Conservation (phyloP, 2,329 filamentous ascomycete genomes). For the Dendryphion nanum region DNA sequence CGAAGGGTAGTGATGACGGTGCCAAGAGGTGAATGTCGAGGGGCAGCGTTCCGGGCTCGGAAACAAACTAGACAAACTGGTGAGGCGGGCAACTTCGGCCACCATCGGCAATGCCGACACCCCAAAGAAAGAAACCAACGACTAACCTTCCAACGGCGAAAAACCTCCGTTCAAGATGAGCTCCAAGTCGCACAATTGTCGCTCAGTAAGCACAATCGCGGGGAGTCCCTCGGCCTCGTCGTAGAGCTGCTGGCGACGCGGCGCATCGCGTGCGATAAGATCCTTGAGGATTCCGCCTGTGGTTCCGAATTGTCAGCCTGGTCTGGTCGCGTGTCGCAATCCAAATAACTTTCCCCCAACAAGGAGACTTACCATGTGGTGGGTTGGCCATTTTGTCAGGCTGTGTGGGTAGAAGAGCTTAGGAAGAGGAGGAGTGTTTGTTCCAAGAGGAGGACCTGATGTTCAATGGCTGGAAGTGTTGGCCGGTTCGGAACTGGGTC, state of each 20-base stretch:
- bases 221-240: conserved; percentile 85
- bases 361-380: conserved; percentile 45
- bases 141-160: conserved; percentile 86
- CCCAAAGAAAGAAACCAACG: conserved; percentile 37
- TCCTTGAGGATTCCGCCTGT: conserved; percentile 93
- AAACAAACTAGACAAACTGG: conserved; percentile 27
- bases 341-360: not conserved
- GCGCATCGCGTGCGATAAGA: conserved; percentile 87
- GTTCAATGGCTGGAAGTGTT: too few relatives aligned
- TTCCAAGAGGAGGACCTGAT: too few relatives aligned
- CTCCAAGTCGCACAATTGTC: conserved; percentile 96
- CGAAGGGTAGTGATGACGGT: too few relatives aligned
- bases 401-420: conserved; percentile 4
- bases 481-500: too few relatives aligned
- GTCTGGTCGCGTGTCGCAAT: not conserved
- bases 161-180: conserved; percentile 97
- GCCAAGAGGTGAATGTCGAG: too few relatives aligned
- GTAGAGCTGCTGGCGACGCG: conserved; percentile 74
- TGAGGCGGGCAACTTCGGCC: conserved; percentile 26
- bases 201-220: conserved; percentile 81
- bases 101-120: too few relatives aligned
- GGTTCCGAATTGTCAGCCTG: not conserved
- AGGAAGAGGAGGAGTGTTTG: too few relatives aligned
- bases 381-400: conserved; percentile 47
- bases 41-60: not conserved